A percentile compares a stretch with the other conserved stretches of the same genome.
Evolutionary conservation across 768 basidiomycete species (phyloP).

Genomic region (Leccinum broughii): DNA sequence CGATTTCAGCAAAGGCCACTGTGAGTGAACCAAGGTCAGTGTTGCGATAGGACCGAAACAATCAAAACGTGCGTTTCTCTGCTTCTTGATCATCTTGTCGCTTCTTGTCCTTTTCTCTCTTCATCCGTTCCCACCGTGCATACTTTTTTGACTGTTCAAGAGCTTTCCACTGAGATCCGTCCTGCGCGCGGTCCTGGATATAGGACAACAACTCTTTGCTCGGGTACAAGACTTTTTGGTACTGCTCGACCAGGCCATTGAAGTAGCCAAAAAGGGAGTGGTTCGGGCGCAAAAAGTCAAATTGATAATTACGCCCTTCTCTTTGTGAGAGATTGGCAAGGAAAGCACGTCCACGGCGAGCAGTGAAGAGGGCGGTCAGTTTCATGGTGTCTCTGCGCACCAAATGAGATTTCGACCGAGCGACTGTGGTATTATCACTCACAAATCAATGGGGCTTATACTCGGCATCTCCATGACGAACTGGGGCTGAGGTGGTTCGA

Average conservation of each 20-base stretch:
- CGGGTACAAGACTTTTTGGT: slow-evolving; percentile 87
- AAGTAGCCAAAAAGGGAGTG: slow-evolving; percentile 97
- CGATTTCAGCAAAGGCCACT: slow-evolving; percentile 96
- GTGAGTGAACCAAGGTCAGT: slow-evolving; percentile 10
- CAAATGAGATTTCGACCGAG: slow-evolving; percentile 3
- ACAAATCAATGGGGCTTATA: slow-evolving; percentile 90
- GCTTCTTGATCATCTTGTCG: slow-evolving; percentile 91
- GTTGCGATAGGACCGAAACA: not conserved
- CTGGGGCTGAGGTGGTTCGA: slow-evolving; percentile 76
- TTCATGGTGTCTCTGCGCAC: slow-evolving; percentile 85
- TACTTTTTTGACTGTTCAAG: slow-evolving; percentile 75
- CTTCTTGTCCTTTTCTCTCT: slow-evolving; percentile 82
- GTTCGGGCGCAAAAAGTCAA: slow-evolving; percentile 94
- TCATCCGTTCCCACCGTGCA: slow-evolving; percentile 86
- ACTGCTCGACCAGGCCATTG: slow-evolving; percentile 96
- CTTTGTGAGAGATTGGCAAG: slow-evolving; percentile 79
- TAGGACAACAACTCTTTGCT: slow-evolving; percentile 70
- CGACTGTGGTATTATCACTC: slow-evolving; percentile 36
- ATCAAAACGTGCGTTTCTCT: slow-evolving; percentile 66
- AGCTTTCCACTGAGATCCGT: slow-evolving; percentile 72
- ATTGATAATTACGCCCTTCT: slow-evolving; percentile 96
- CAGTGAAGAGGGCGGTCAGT: slow-evolving; percentile 93
- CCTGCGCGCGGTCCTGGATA: slow-evolving; percentile 67
- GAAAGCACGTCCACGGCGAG: slow-evolving; percentile 85
- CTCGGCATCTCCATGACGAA: slow-evolving; percentile 87